Evolutionary conservation across 2,329 filamentous ascomycete species (phyloP), one percentile per base, ranked within the genome.

Genomic region (Trichoderma sp.): DNA sequence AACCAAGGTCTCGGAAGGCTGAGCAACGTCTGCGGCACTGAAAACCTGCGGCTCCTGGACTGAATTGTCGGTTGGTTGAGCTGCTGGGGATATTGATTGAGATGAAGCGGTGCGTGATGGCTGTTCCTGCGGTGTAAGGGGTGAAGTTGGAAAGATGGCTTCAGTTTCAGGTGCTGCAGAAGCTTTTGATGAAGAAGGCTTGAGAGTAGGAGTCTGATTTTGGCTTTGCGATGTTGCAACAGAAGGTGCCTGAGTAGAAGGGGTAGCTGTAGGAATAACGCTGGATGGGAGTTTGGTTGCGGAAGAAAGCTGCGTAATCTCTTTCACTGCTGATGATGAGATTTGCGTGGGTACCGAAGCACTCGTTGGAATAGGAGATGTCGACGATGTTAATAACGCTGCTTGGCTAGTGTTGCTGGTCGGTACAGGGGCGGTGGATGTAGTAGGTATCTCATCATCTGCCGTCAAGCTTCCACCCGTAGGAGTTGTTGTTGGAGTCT

Each of bases 191-290:
- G 51, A 2, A 56, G 61, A 56, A 34, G 66, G 64, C 64, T 11
- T 75, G 74, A 24, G 73, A 72, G 46, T 71, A 64, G 43, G 16
- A 16, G 28, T 18, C 18, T 67, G 65, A 51, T 21, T 39, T 28
- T 59, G 65, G 14, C 21, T 54, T 39, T 59, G 60, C 11, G 67
- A 21, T 69, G 14, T 18, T 16, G 26, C 5, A 39, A 21, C 30
- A 32, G 67, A 37, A 18, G 37, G 18, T 26, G 26, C 52, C 26
- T 51, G 67, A 24, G 13, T 51, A 24, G 67, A 66, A 49, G 51
- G 37, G 14, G 54, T 39, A 30, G 21, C 52, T 3, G 43, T 43
- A 34, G 52, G 39, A 24, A 39, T 16, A 18, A 28, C n/a, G 10
- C 28, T 34, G 13, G 66, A 24, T 16, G 66, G 52, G 16, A 28